phyloP scores from a whole-genome alignment of 306 rosid genomes.

The Senna tora region DNA sequence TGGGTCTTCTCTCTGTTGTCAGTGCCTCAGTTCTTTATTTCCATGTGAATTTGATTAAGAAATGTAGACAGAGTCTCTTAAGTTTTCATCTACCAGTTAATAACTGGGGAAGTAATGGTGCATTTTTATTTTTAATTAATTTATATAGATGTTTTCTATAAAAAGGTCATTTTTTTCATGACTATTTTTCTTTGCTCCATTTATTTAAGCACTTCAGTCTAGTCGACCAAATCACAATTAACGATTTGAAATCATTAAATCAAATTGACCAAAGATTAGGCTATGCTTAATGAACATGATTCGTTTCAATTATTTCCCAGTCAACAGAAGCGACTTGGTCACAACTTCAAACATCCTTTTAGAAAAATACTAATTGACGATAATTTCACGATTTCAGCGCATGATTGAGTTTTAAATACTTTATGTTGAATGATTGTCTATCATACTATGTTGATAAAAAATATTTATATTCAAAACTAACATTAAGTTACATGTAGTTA shows the following conservation, averaged over 20 bases:
- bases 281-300: background rate
- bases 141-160: too few relatives aligned
- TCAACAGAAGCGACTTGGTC: slow-evolving; percentile 3
- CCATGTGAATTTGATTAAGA: background rate
- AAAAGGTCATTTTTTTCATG: background rate
- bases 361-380: background rate
- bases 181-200: background rate
- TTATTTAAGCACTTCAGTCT: background rate
- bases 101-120: too few relatives aligned
- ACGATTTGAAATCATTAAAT: background rate
- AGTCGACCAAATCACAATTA: slow-evolving; percentile 3
- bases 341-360: background rate
- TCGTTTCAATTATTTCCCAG: background rate
- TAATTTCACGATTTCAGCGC: background rate
- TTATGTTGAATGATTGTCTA: background rate
- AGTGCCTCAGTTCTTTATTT: background rate
- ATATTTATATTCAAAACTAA: background rate
- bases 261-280: background rate
- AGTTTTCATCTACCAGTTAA: too few relatives aligned
- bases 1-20: background rate
- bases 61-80: too few relatives aligned
- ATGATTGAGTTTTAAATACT: background rate
- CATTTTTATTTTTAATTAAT: too few relatives aligned
- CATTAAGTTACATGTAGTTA: background rate
- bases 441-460: background rate